Evolutionary conservation across 1,284 basidiomycete species (phyloP), one percentile per base, ranked within the genome.

Genomic region (Pseudozyma sp.): DNA sequence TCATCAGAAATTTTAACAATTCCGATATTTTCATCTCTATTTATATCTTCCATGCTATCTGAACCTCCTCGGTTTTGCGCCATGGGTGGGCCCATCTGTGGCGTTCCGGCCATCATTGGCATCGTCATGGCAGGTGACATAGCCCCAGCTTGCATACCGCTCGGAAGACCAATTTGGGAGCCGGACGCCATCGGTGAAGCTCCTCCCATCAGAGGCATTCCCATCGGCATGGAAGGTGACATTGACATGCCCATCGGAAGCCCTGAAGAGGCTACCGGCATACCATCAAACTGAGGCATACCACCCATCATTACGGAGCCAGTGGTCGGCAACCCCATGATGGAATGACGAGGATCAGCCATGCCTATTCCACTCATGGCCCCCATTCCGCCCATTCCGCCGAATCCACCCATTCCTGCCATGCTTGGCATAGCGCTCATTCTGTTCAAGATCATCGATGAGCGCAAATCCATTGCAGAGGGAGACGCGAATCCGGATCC

Each of bases 111-210:
- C 51, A 74, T 59, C 65, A 67, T 70, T 5, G 63, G 63, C 57
- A 67, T 62, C 52, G 55, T 40, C 66, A 74, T 70, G 14, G 61
- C 53, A 31, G 62, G 62, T 31, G 62, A 50, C 59, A 70, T 70
- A 16, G 35, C 51, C 11, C 42, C 47, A 8, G 57, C 25, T 11
- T 39, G 43, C 50, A 57, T 48, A 9, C 50, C 49, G 35, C 35
- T 43, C 4, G 66, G 43, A 8, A 64, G 9, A 9, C 68, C 68
- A 18, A 70, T 61, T 52, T 70, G 62, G 19, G 68, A 61, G 19
- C 68, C 62, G 3, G 68, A 40, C 14, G 68, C 50, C 47, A 50
- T 50, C 19, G 52, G 48, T 6, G 55, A 13, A 31, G 48, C 44
- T 36, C 42, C 49, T n/a, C 49, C 67, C 52, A 59, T 31, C 47